A percentile compares a stretch with the other conserved stretches of the same genome.
Conservation (phyloP, 768 basidiomycete genomes). For the Boletellus ananas region DNA sequence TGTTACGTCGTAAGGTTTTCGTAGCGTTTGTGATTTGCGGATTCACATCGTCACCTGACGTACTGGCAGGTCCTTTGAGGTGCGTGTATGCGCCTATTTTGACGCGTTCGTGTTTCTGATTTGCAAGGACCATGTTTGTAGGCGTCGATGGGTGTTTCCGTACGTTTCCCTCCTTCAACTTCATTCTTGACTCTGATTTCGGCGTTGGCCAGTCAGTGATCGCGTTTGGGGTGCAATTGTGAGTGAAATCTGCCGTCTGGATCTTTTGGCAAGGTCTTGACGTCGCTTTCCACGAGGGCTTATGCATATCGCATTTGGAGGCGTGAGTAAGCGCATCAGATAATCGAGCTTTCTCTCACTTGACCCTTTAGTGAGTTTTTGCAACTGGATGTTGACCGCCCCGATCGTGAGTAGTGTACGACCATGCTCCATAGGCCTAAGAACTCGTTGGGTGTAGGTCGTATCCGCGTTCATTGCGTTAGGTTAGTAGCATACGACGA, state of each 20-base stretch:
- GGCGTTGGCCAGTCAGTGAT: conserved; percentile 26
- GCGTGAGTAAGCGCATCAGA: conserved; percentile 19
- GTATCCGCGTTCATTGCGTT: conserved; percentile 27
- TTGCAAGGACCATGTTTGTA: neutral
- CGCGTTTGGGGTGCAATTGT: conserved; percentile 37
- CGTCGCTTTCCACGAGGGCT: conserved; percentile 20
- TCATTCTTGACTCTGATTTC: neutral
- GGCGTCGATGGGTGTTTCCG: conserved; percentile 37
- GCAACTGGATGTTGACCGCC: conserved; percentile 27
- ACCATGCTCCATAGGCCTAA: neutral
- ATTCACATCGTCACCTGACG: neutral
- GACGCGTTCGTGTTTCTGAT: neutral
- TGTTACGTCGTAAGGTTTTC: conserved; percentile 25
- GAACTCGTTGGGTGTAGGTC: conserved; percentile 11
- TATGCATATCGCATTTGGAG: conserved; percentile 39
- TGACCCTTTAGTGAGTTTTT: conserved; percentile 27
- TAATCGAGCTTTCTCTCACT: neutral
- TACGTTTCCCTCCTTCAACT: conserved; percentile 1
- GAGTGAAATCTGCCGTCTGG: conserved; percentile 1
- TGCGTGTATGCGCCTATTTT: conserved; percentile 8
- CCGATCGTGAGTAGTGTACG: conserved; percentile 28
- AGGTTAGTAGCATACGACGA: conserved; percentile 12
- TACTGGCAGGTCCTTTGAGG: conserved; percentile 23
- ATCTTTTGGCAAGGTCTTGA: neutral
- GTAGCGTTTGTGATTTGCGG: neutral